Percentiles rank a stretch among this genome's conserved stretches.
phyloP scores from a whole-genome alignment of 2,329 filamentous ascomycete species.

The Pestalotiopsis sp. region DNA sequence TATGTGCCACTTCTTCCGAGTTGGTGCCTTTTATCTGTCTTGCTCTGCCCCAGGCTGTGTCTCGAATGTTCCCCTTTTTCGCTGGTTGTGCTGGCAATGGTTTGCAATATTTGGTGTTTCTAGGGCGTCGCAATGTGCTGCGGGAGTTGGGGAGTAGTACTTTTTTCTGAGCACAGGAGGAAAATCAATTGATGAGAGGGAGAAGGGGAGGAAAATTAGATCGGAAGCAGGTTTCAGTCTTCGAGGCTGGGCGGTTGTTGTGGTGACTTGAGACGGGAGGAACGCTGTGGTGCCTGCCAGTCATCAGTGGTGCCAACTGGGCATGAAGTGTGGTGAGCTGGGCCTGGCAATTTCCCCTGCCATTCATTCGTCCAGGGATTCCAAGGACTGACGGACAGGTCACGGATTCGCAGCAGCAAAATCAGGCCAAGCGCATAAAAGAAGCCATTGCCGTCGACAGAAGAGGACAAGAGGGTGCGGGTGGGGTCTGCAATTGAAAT shows the following conservation, averaged over 20 bases:
- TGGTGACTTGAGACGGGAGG: slow-evolving; percentile 9
- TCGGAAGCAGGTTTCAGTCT: slow-evolving; percentile 13
- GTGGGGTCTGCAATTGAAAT: slow-evolving; percentile 9
- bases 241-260: slow-evolving; percentile 12
- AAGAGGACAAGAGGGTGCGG: slow-evolving; percentile 6
- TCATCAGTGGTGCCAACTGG: not conserved
- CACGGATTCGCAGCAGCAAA: not conserved
- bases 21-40: not conserved
- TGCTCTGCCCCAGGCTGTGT: not conserved
- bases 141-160: not conserved
- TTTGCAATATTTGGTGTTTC: not conserved
- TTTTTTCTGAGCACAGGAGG: not conserved
- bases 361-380: not conserved
- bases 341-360: slow-evolving; percentile 4
- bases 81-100: not conserved
- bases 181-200: not conserved
- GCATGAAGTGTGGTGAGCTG: slow-evolving; percentile 1
- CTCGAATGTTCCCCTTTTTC: not conserved
- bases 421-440: not conserved
- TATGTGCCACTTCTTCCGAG: not conserved
- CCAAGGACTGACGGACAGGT: not conserved
- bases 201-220: not conserved
- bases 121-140: not conserved
- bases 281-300: not conserved
- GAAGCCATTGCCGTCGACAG: slow-evolving; percentile 2